Evolutionary conservation across 345 rosid genomes (phyloP), one percentile per base, ranked within the genome.

Genomic region (Hibiscus syriacus): DNA sequence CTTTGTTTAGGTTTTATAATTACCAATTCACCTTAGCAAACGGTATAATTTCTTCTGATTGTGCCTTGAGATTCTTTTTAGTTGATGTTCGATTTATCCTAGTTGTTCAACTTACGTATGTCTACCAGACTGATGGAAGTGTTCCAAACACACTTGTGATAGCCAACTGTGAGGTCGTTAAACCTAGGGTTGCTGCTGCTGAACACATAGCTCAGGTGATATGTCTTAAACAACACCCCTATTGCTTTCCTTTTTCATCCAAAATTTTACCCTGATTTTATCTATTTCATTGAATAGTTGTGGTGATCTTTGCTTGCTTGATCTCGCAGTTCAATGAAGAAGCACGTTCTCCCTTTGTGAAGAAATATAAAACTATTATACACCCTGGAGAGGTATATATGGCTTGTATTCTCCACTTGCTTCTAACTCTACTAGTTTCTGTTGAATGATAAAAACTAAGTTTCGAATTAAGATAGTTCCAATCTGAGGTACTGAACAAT

Each of bases 71-170:
- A 5, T 67, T 48, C 6, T 46, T 49, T 58, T 49, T 0, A 7
- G 39, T 58, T 30, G 46, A 32, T 26, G 2, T 19, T 73, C 48
- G 7, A 55, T 10, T 64, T 27, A 63, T 32, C 61, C 45, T 56
- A 46, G 38, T 54, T 63, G 50, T 64, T 55, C 69, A 74, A 49
- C 29, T 23, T 69, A 17, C 14, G 56, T 16, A 66, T 60, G 45
- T 77, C 4, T 49, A 48, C 49, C 77, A 88, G 97, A 88, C 94
- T 52, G 97, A 90, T 81, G 87, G 92, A 36, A 90, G 86, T 76
- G 92, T 88, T 45, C 97, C 97, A 66, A 90, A 90, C 78, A 90
- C 97, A 16, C 82, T 90, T 60, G 94, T 88, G 52, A 87, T 90
- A 64, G 92, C 94, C 7, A 90, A 86, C 69, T 87, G 90, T 27